Percentiles rank a stretch among this genome's conserved stretches.
These are phyloP conservation scores for Alternaria sp. DNA, from an alignment of 2,329 filamentous ascomycete species.

Conservation along the genomic window DNA sequence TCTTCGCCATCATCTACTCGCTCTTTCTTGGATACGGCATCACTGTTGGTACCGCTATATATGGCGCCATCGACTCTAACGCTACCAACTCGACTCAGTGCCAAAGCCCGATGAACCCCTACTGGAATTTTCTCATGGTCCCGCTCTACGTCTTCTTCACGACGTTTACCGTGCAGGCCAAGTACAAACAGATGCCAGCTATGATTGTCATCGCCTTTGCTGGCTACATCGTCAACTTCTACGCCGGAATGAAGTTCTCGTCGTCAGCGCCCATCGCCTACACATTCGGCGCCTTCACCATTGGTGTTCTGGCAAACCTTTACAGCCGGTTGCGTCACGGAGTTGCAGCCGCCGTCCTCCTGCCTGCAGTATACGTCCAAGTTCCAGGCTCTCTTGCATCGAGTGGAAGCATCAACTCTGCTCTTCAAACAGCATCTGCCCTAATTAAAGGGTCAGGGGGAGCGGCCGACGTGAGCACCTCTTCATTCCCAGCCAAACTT, in stretches of 20 bases:
- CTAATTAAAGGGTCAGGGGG: conserved; percentile 34
- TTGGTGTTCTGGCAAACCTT: conserved; percentile 80
- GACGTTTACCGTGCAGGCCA: conserved; percentile 77
- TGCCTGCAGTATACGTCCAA: conserved; percentile 46
- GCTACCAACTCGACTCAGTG: conserved; percentile 56
- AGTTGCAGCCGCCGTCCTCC: conserved; percentile 50
- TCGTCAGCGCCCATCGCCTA: conserved; percentile 77
- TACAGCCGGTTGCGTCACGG: conserved; percentile 73
- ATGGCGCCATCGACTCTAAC: conserved; percentile 56
- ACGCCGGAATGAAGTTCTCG: conserved; percentile 71
- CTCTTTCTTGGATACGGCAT: conserved; percentile 62
- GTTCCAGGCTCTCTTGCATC: conserved; percentile 46
- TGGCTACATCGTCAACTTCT: conserved; percentile 80
- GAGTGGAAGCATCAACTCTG: conserved; percentile 42
- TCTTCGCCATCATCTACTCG: conserved; percentile 62
- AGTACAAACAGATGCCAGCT: conserved; percentile 77
- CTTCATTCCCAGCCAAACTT: neutral
- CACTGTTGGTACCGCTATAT: conserved; percentile 59
- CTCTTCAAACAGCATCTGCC: conserved; percentile 38
- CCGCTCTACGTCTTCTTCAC: conserved; percentile 78
- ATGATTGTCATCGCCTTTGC: conserved; percentile 78
- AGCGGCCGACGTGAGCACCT: conserved; percentile 29
- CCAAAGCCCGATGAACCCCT: conserved; percentile 57
- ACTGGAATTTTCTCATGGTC: conserved; percentile 75
- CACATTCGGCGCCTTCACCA: conserved; percentile 76